These are phyloP conservation scores for Discostella stelligera DNA, from an alignment of 352 stramenopile genomes.

Conservation along the genomic window DNA sequence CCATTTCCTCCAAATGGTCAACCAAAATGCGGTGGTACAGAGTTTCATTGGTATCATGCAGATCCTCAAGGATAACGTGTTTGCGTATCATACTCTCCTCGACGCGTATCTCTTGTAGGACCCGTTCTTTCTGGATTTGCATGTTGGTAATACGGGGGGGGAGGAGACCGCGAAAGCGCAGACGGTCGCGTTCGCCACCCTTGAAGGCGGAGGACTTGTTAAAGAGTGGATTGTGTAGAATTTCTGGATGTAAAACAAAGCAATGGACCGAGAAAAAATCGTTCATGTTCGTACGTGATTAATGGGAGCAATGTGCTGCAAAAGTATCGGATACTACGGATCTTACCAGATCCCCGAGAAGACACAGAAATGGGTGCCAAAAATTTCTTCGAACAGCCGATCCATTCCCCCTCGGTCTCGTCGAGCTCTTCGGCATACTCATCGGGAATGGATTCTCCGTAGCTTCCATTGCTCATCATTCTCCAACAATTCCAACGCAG, in stretches of 20 bases:
- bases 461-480: constrained; percentile 19
- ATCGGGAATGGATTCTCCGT: constrained; percentile 17
- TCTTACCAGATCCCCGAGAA: constrained; percentile 47
- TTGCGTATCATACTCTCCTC: constrained; percentile 89
- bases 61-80: constrained; percentile 92
- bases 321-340: too few species aligned
- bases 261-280: neutral
- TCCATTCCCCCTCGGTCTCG: constrained; percentile 71
- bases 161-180: constrained; percentile 89
- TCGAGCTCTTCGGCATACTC: constrained; percentile 22
- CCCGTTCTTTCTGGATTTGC: constrained; percentile 87
- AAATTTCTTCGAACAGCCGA: constrained; percentile 66
- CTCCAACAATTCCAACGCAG: neutral
- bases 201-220: constrained; percentile 95
- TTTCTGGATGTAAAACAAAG: constrained; percentile 24
- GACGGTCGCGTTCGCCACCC: constrained; percentile 85
- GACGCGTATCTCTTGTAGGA: constrained; percentile 86
- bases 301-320: too few species aligned
- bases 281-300: too few species aligned
- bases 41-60: constrained; percentile 95
- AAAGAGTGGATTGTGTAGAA: constrained; percentile 86
- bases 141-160: constrained; percentile 86
- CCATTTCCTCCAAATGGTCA: constrained; percentile 86
- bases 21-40: constrained; percentile 91
- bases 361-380: constrained; percentile 65